Evolutionary conservation across 371 early-diverging fungal species (phyloP), one percentile per base, ranked within the genome.

Genomic region (Globomyces sp.): DNA sequence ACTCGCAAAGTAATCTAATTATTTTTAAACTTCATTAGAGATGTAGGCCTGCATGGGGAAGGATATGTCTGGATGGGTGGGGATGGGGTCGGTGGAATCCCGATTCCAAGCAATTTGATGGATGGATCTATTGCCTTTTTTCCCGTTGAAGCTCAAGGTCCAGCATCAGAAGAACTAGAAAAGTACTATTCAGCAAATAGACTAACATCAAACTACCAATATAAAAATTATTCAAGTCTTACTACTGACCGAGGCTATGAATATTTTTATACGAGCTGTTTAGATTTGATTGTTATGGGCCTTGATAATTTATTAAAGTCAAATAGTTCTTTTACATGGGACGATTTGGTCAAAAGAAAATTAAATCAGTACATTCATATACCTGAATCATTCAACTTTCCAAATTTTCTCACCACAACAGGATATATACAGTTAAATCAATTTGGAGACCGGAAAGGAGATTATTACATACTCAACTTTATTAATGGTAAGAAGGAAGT

Each of bases 61-160:
- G 61, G 61, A n/a, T 60, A 60, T 37, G 61, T 49, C 6, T 60
- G 61, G 61, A 10, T 60, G 8, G 41, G 40, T 3, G 44, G 43
- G 9, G 61, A 60, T 37, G 61, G 43, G 43, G 44, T 60, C 37
- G 48, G 36, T 4, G 61, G 48, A 37, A 46, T 60, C 1, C 34
- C 61, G 5, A 24, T 24, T 24, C 50, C 61, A 1, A 46, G 37
- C 5, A 40, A 40, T 36, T 46, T 37, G 3, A 42, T 60, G 11
- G 34, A 37, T 36, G 61, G 61, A 34, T 39, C 50, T 36, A 46
- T 60, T 49, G 39, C 39, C 45, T 44, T 60, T 6, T 60, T 49
- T 11, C 61, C 61, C 6, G 36, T 48, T 9, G 61, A 60, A 37
- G 55, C 55, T 1, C 43, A 60, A 6, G 61, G 61, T 10, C 61